Evolutionary conservation across 2,329 filamentous ascomycete species (phyloP), one percentile per base, ranked within the genome.

Genomic region (Alternaria arbusti): DNA sequence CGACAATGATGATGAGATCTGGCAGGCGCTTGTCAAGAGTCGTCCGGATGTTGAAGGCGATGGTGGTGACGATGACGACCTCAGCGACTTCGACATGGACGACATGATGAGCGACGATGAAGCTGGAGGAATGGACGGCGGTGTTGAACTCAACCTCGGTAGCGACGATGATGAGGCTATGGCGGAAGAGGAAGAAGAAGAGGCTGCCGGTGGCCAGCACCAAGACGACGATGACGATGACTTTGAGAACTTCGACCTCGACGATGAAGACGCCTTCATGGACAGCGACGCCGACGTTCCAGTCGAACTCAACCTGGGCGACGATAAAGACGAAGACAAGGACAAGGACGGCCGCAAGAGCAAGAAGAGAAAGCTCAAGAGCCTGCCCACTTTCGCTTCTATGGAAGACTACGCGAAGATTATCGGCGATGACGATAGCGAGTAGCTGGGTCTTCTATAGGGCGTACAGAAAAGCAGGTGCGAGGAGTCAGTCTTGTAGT

Each of bases 361-460:
- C 78, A 92, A 91, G 83, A 90, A 87, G 83, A 93, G 90, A 86
- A 93, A 93, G 83, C 85, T 98, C 80, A 97, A 94, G 86, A 89
- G 89, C 68, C 84, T 99, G 71, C 96, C 96, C 7, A 96, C 89
- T 36, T 99, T 99, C 83, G 96, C 96, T 20, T 96, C 93, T 30
- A 91, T 87, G 30, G 96, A 98, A 58, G 96, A 98, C 78, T 99
- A 98, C 80, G 95, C 94, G 15, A 91, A 91, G 73, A 86, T 97
- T 82, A 81, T 97, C 78, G 92, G 86, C 5, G 87, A 88, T 67
- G 92, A 96, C 61, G 73, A 75, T 59, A 75, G 72, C 68, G 73
- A 74, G 67, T 76, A 72, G 49, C 32, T 30, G 17, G 4, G 43
- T 51, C 30, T 12, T 51, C 17, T 28, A 12, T 57, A 30, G 61